Percentiles rank a stretch among this genome's conserved stretches.
Evolutionary conservation across 2,329 filamentous ascomycete species (phyloP).

Genomic region (Macrophomina phaseolina): DNA sequence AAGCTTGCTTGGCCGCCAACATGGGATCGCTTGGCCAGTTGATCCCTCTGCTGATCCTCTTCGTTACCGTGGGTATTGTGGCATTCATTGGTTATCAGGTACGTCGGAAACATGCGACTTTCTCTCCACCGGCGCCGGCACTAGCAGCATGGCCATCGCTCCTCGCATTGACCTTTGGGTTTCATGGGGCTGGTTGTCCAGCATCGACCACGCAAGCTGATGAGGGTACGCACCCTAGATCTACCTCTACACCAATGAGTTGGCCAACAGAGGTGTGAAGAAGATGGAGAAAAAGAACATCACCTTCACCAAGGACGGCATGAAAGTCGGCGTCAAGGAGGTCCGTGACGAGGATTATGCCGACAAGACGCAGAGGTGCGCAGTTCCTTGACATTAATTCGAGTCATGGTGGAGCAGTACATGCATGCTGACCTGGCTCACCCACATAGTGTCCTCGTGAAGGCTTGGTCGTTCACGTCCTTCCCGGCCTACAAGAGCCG

Average conservation of each 20-base stretch:
- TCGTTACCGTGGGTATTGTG: constrained; percentile 61
- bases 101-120: constrained; percentile 26
- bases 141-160: constrained; percentile 10
- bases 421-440: constrained; percentile 21
- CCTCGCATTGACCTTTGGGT: constrained; percentile 18
- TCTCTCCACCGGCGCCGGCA: background rate
- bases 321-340: constrained; percentile 74
- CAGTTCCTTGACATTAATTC: constrained; percentile 5
- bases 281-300: constrained; percentile 79
- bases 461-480: constrained; percentile 54
- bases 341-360: constrained; percentile 72
- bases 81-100: constrained; percentile 73
- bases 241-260: constrained; percentile 70
- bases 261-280: constrained; percentile 68
- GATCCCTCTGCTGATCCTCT: constrained; percentile 69
- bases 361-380: constrained; percentile 69
- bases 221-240: constrained; percentile 48
- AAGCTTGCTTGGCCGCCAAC: constrained; percentile 40
- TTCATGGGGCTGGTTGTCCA: background rate
- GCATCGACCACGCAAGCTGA: constrained; percentile 12
- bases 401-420: constrained; percentile 14
- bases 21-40: constrained; percentile 57
- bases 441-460: constrained; percentile 49
- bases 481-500: constrained; percentile 45
- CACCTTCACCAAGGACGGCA: constrained; percentile 74